These are phyloP conservation scores for Fusarium sororula DNA, from an alignment of 2,329 filamentous ascomycete species.

Conservation along the genomic window DNA sequence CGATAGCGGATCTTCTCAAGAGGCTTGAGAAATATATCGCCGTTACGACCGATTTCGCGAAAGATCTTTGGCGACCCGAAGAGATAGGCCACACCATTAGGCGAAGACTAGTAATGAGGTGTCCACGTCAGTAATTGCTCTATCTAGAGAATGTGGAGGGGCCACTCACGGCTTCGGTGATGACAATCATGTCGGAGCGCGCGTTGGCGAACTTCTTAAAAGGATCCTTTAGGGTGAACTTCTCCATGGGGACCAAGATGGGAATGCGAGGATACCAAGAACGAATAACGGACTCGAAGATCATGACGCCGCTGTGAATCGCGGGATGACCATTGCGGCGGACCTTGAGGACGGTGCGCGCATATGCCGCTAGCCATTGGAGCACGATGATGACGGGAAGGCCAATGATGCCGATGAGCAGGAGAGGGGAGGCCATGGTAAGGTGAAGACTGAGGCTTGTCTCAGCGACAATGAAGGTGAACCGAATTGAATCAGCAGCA, in stretches of 20 bases:
- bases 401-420: neutral
- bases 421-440: neutral
- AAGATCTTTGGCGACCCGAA: neutral
- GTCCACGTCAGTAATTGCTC: fast-evolving
- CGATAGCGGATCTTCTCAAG: neutral
- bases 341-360: neutral
- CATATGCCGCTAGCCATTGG: neutral
- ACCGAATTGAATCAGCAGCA: fast-evolving
- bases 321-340: neutral
- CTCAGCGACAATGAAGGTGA: neutral
- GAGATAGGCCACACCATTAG: neutral
- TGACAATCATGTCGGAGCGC: neutral
- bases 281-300: neutral
- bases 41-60: neutral
- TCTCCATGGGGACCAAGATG: neutral
- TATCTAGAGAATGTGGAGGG: neutral
- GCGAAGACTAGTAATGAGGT: neutral
- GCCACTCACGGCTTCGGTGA: neutral
- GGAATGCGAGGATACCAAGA: neutral
- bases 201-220: neutral
- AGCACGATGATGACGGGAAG: neutral
- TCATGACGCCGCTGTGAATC: neutral
- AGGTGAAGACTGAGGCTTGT: neutral
- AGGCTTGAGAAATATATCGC: neutral
- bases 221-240: neutral